These are phyloP conservation scores for Sclerotinia borealis DNA, from an alignment of 2,329 filamentous ascomycete genomes.

Conservation along the genomic window DNA sequence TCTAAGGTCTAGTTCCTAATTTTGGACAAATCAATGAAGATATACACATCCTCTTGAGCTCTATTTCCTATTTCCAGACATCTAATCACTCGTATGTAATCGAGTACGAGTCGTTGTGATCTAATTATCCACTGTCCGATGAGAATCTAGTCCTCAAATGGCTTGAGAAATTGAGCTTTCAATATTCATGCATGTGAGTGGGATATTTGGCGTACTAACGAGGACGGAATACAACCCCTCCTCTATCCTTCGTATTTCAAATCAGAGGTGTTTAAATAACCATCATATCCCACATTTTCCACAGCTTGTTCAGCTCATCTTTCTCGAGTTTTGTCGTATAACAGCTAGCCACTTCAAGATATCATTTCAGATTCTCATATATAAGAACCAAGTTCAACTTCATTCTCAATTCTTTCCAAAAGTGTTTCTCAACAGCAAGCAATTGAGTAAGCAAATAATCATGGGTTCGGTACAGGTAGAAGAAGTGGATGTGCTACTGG, in stretches of 20 bases:
- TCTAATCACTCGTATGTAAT: background rate
- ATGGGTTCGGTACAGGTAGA: slow-evolving; percentile 10
- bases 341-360: background rate
- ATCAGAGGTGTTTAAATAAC: background rate
- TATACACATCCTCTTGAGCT: background rate
- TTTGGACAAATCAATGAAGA: background rate
- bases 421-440: background rate
- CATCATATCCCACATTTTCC: background rate
- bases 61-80: background rate
- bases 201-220: background rate
- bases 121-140: background rate
- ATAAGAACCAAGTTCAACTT: background rate
- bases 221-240: background rate
- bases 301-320: background rate
- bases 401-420: background rate
- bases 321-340: background rate
- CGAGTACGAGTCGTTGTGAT: background rate
- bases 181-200: background rate
- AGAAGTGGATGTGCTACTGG: slow-evolving; percentile 34
- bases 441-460: background rate
- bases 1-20: background rate
- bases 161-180: background rate
- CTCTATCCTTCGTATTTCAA: background rate
- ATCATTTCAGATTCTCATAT: background rate
- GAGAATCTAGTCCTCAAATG: background rate